Percentiles rank a stretch among this genome's conserved stretches.
phyloP scores from a whole-genome alignment of 108 stramenopile species.

The Cylindrotheca closterium region DNA sequence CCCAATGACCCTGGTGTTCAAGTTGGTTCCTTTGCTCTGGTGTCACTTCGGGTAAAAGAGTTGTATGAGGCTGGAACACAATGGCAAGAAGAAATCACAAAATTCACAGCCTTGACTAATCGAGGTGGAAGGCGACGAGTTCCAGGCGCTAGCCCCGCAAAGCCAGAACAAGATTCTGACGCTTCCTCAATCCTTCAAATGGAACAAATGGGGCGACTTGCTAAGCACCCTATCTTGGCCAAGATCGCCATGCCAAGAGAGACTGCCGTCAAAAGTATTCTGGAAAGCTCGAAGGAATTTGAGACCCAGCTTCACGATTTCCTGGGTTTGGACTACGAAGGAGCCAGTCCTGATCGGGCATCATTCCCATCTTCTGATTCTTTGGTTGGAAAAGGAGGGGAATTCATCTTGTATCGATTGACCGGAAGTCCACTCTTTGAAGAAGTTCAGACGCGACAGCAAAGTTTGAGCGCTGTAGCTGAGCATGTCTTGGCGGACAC shows the following conservation, averaged over 20 bases:
- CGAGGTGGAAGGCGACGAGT: conserved; percentile 45
- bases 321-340: conserved; percentile 49
- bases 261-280: conserved; percentile 36
- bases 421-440: conserved; percentile 63
- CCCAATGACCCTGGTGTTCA: conserved; percentile 25
- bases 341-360: conserved; percentile 48
- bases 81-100: conserved; percentile 57
- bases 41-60: conserved; percentile 46
- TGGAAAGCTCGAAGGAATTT: conserved; percentile 41
- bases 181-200: conserved; percentile 17
- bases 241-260: conserved; percentile 65
- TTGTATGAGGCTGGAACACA: conserved; percentile 46
- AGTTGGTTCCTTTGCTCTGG: conserved; percentile 49
- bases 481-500: conserved; percentile 57
- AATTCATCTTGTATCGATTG: conserved; percentile 65
- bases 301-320: conserved; percentile 49
- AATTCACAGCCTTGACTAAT: conserved; percentile 39
- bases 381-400: conserved; percentile 54
- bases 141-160: background rate
- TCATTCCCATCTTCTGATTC: conserved; percentile 59
- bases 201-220: conserved; percentile 25
- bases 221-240: conserved; percentile 22
- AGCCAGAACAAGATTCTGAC: conserved; percentile 7
- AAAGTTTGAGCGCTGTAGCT: conserved; percentile 36
- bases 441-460: conserved; percentile 34